Base-by-base conservation (phyloP, 73 alveolate species). In the Paramecium pentaurelia region DNA sequence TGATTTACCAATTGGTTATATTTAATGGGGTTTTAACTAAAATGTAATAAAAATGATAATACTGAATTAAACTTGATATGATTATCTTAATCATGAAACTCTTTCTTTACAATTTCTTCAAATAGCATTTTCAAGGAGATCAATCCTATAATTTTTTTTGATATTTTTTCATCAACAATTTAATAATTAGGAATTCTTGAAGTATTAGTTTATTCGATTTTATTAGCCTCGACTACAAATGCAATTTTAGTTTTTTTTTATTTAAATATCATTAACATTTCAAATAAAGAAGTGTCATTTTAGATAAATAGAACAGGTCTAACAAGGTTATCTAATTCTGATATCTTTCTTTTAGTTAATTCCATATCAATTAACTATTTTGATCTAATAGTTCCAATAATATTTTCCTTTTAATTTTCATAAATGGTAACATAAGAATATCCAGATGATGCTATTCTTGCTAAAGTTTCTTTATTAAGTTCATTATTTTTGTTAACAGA, bases 341-440 rank as follows among this genome's bases (percentile, higher is more conserved):
- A 58, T 20, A 83, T 47, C 18, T 51, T 89, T 20, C 47, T 77
- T 51, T 54, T 44, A 27, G 77, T 45, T 22, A 25, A 30, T 14
- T 80, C 91, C 77, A 80, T 25, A 80, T 80, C 91, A 25, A 80
- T 80, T 45, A 80, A 47, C 22, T 42, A 45, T 25, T 89, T 89
- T 1, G 94, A 28, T 92, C 97, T 94, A 45, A 95, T 88, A 7
- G 95, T 93, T n/a, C 98, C 98, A 38, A 95, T 94, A 45, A 95
- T 87, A 92, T 95, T 92, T 47, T 68, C 89, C 12, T 86, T 45
- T 44, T 86, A 20, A 37, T 92, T 34, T 73, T 92, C 93, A 92
- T 95, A 95, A 25, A 95, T 84, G 5, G 98, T 96, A 16, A 95
- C 92, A 30, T 95, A 71, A 54, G 96, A 89, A 93, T 89, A 95